phyloP scores from a whole-genome alignment of 495 filamentous ascomycete species.

The Haplographium delicatum region DNA sequence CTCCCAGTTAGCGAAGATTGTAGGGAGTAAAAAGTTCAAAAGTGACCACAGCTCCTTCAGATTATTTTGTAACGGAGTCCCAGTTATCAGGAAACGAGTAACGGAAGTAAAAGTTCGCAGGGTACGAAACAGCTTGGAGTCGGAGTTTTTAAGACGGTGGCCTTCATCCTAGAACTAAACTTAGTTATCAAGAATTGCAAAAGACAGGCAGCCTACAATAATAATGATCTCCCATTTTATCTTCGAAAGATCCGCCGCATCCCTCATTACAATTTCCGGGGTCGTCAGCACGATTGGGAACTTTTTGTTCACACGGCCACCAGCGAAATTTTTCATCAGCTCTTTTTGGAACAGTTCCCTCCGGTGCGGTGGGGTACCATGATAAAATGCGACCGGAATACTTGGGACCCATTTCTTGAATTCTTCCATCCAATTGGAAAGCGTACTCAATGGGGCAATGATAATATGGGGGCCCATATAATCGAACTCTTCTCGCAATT shows the following conservation, averaged over 20 bases:
- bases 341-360: slow-evolving; percentile 60
- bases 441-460: slow-evolving; percentile 81
- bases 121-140: slow-evolving; percentile 85
- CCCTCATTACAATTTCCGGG: slow-evolving; percentile 93
- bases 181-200: slow-evolving; percentile 1
- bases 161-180: slow-evolving; percentile 67
- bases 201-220: slow-evolving; percentile 53
- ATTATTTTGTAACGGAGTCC: slow-evolving; percentile 94
- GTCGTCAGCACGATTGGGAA: slow-evolving; percentile 92
- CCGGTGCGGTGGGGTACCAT: slow-evolving; percentile 72
- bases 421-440: slow-evolving; percentile 96
- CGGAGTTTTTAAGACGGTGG: slow-evolving; percentile 94
- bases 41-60: slow-evolving; percentile 93
- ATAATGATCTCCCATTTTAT: slow-evolving; percentile 97
- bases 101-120: slow-evolving; percentile 82
- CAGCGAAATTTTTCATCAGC: slow-evolving; percentile 50
- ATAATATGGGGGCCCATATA: slow-evolving; percentile 84
- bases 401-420: slow-evolving; percentile 83
- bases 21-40: slow-evolving; percentile 86
- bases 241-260: slow-evolving; percentile 68
- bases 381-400: slow-evolving; percentile 85
- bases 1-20: slow-evolving; percentile 83
- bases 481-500: slow-evolving; percentile 77
- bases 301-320: slow-evolving; percentile 47
- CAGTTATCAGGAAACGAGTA: slow-evolving; percentile 87